Percentiles rank a stretch among this genome's conserved stretches.
phyloP scores from a whole-genome alignment of 768 basidiomycete genomes.

The Tubosaeta sp. region DNA sequence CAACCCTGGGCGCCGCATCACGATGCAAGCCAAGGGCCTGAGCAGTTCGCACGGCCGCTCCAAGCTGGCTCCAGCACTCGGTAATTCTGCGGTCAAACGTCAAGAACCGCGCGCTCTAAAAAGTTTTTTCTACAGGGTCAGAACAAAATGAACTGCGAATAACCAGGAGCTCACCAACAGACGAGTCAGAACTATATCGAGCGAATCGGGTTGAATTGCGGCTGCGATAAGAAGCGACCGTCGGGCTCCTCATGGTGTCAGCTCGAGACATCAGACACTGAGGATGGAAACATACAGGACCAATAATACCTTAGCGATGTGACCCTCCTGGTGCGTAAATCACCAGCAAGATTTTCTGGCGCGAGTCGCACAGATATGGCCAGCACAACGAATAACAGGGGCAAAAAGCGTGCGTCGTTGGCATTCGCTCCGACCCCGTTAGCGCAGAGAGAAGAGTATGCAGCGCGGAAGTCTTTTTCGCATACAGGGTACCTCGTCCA shows the following conservation, averaged over 20 bases:
- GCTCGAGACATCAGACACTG: conserved; percentile 6
- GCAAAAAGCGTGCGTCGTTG: conserved; percentile 78
- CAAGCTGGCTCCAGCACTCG: conserved; percentile 95
- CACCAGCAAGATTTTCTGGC: conserved; percentile 79
- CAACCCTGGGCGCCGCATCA: conserved; percentile 78
- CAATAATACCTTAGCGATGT: conserved; percentile 91
- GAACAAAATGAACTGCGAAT: neutral
- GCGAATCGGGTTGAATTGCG: conserved; percentile 87
- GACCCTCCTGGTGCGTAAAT: conserved; percentile 67
- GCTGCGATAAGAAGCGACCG: conserved; percentile 86
- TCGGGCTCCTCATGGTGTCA: conserved; percentile 52
- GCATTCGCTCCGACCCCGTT: conserved; percentile 62
- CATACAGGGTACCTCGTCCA: conserved; percentile 93
- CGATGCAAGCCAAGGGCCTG: conserved; percentile 91
- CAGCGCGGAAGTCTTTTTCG: conserved; percentile 72
- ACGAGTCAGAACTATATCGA: conserved; percentile 91
- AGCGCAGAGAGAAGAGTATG: conserved; percentile 63
- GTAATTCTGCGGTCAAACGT: conserved; percentile 81
- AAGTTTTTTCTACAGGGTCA: conserved; percentile 23
- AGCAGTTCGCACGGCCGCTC: conserved; percentile 88
- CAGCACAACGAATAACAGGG: conserved; percentile 89
- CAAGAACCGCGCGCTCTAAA: conserved; percentile 58
- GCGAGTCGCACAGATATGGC: conserved; percentile 84
- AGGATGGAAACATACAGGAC: conserved; percentile 65
- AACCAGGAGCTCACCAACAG: conserved; percentile 48